phyloP scores from a whole-genome alignment of 2,329 filamentous ascomycete genomes.

The Beauveria rudraprayagi region DNA sequence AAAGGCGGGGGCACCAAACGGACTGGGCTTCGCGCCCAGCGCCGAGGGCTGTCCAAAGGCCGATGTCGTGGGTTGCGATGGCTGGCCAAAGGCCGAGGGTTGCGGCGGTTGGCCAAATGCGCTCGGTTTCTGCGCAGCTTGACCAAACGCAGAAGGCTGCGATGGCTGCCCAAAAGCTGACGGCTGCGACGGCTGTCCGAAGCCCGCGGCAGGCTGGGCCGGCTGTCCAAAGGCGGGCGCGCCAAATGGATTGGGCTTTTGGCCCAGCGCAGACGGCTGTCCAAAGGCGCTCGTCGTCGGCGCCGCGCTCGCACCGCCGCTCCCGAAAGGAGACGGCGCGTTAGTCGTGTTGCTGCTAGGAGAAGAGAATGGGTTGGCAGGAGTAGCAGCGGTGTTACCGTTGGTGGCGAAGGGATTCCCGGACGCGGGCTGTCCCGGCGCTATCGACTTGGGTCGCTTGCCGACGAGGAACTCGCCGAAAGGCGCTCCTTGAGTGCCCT shows the following conservation, averaged over 20 bases:
- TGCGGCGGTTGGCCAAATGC: conserved; percentile 31
- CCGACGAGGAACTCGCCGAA: conserved; percentile 38
- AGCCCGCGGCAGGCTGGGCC: conserved; percentile 10
- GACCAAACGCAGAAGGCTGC: conserved; percentile 30
- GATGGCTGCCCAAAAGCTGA: conserved; percentile 19
- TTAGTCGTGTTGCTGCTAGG: conserved; percentile 14
- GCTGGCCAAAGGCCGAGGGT: conserved; percentile 22
- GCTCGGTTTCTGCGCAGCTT: not conserved
- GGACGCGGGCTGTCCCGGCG: conserved; percentile 16
- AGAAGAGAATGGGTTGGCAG: conserved; percentile 35
- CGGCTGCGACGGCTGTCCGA: conserved; percentile 20
- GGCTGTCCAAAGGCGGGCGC: conserved; percentile 28
- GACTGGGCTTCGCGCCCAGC: conserved; percentile 17
- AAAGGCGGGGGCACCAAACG: conserved; percentile 29
- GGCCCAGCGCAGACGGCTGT: conserved; percentile 27
- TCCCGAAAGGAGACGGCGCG: conserved; percentile 24
- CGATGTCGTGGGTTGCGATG: conserved; percentile 21
- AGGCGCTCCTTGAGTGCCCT: conserved; percentile 34
- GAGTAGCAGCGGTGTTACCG: not conserved
- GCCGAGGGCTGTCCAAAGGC: conserved; percentile 34
- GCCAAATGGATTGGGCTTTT: conserved; percentile 22
- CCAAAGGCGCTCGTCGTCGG: conserved; percentile 32
- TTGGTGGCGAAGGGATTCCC: conserved; percentile 35
- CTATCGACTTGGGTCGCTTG: conserved; percentile 21
- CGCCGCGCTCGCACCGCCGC: conserved; percentile 8